Percentiles rank a stretch among this genome's conserved stretches.
Conservation (phyloP, 2,329 filamentous ascomycete species). For the Monosporascus cannonballus region DNA sequence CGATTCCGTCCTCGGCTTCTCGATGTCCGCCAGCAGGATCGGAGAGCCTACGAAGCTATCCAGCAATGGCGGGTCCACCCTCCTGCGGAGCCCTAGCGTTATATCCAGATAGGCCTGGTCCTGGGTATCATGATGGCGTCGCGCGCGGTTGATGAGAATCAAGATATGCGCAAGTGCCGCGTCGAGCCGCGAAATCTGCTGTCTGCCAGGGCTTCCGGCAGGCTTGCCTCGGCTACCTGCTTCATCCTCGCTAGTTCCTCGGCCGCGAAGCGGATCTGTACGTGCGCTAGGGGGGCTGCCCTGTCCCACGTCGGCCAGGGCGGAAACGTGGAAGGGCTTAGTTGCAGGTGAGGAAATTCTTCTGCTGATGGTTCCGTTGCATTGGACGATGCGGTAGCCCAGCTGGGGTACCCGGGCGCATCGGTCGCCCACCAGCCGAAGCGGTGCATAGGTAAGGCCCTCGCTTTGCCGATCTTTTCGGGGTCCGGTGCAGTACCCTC, state of each 20-base stretch:
- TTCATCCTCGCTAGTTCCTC: conserved; percentile 30
- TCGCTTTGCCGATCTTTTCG: conserved; percentile 21
- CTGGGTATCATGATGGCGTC: conserved; percentile 17
- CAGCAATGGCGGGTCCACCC: conserved; percentile 32
- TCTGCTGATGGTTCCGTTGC: conserved; percentile 21
- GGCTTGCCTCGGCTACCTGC: conserved; percentile 5
- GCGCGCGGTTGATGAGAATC: conserved; percentile 36
- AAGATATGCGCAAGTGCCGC: conserved; percentile 40
- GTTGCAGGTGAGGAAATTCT: conserved; percentile 8
- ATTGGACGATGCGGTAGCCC: conserved; percentile 16
- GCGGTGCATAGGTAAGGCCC: conserved; percentile 36
- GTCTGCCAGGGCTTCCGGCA: conserved; percentile 7
- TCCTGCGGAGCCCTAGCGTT: conserved; percentile 33
- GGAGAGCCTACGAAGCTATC: conserved; percentile 39
- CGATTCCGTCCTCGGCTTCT: conserved; percentile 11
- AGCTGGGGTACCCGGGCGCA: conserved; percentile 24
- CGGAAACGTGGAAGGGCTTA: conserved; percentile 26
- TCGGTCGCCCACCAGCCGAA: conserved; percentile 40
- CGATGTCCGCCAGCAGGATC: conserved; percentile 32
- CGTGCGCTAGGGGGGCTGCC: conserved; percentile 23
- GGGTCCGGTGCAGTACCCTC: conserved; percentile 17
- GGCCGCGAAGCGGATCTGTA: conserved; percentile 32
- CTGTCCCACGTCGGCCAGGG: conserved; percentile 39
- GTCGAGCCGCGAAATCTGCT: conserved; percentile 35
- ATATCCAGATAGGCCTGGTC: conserved; percentile 33